Conservation (phyloP, 2,329 filamentous ascomycete genomes). For the Aspergillus costaricaensis region DNA sequence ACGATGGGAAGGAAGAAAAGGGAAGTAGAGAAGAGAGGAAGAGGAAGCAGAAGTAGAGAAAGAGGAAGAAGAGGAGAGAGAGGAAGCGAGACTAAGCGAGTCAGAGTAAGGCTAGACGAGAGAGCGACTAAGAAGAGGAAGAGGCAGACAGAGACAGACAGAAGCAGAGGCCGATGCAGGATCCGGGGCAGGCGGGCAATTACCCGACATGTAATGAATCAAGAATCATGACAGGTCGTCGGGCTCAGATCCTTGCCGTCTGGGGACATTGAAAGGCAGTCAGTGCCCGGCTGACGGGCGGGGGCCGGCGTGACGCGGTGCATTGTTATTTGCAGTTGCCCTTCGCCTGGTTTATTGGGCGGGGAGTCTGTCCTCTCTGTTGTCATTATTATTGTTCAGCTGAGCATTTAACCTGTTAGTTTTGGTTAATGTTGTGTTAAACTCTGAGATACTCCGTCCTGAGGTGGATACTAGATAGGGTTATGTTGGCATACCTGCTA, state of each 20-base stretch:
- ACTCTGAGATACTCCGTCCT: too few relatives aligned
- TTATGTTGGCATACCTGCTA: not conserved
- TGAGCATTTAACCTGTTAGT: too few relatives aligned
- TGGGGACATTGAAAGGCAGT: not conserved
- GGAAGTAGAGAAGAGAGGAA: constrained; percentile 14
- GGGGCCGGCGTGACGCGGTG: not conserved
- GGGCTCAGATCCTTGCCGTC: not conserved
- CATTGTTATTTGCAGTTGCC: not conserved
- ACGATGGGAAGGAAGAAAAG: not conserved
- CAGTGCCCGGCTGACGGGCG: not conserved
- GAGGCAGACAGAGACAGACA: not conserved
- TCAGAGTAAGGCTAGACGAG: not conserved
- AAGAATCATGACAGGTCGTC: not conserved
- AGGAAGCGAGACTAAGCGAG: not conserved
- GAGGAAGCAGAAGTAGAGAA: not conserved
- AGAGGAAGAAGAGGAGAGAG: not conserved
- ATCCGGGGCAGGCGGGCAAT: not conserved
- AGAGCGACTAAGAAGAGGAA: not conserved
- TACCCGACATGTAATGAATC: not conserved
- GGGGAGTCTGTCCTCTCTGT: too few relatives aligned
- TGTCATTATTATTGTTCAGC: too few relatives aligned
- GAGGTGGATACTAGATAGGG: not conserved
- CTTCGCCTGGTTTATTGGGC: too few relatives aligned
- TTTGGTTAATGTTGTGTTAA: too few relatives aligned
- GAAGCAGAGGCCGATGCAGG: constrained; percentile 2